Conservation (phyloP, 2,329 filamentous ascomycete genomes). For the Talaromyces sp. region DNA sequence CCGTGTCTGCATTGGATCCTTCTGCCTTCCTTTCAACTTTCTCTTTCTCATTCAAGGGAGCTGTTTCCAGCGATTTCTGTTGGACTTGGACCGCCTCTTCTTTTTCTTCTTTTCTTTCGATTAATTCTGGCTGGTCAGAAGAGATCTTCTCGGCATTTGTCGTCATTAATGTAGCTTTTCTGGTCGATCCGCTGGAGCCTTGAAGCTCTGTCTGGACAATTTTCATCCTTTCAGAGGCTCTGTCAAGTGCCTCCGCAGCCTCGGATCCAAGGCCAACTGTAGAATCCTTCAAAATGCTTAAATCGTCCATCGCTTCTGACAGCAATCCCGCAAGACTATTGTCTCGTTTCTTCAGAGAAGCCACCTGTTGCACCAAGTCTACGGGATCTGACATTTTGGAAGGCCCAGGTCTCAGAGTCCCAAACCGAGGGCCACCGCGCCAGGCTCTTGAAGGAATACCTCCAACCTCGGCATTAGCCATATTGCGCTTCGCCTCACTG, state of each 20-base stretch:
- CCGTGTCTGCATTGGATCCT: neutral
- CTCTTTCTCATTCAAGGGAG: neutral
- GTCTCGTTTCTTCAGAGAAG: slow-evolving; percentile 36
- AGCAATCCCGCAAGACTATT: slow-evolving; percentile 39
- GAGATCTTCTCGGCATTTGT: slow-evolving; percentile 2
- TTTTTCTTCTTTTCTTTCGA: slow-evolving; percentile 7
- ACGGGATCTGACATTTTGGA: slow-evolving; percentile 20
- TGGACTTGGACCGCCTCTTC: neutral
- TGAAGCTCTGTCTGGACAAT: slow-evolving; percentile 44
- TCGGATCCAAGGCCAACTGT: slow-evolving; percentile 25
- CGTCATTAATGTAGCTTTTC: slow-evolving; percentile 29
- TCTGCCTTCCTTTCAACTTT: neutral
- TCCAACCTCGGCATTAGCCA: slow-evolving; percentile 40
- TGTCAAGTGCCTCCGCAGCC: slow-evolving; percentile 32
- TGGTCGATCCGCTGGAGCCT: slow-evolving; percentile 1
- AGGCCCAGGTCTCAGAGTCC: slow-evolving; percentile 19
- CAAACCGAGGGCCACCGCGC: slow-evolving; percentile 20
- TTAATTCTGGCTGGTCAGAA: neutral
- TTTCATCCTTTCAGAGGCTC: slow-evolving; percentile 40
- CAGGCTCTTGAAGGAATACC: slow-evolving; percentile 24
- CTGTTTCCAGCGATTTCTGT: neutral
- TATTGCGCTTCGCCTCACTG: slow-evolving; percentile 45
- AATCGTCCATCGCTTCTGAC: slow-evolving; percentile 39
- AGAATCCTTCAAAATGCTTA: slow-evolving; percentile 35
- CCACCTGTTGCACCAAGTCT: slow-evolving; percentile 32